Base-by-base conservation (phyloP, 345 rosid species). In the Arabidopsis suecica region DNA sequence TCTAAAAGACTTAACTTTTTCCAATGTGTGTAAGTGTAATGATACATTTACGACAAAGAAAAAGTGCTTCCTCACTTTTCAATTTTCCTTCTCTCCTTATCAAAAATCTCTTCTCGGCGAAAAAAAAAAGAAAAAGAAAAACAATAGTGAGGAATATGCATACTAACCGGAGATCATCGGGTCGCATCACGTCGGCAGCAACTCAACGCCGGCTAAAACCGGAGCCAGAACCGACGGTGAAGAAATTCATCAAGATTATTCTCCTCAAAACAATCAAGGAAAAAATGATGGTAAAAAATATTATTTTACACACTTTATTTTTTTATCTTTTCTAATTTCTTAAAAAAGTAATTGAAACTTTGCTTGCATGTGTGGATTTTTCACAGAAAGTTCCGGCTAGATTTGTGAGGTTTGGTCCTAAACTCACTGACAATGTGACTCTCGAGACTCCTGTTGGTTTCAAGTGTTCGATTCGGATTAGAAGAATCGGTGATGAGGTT, bases 371-470 rank as follows among this genome's bases (percentile, higher is more conserved):
- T 61, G 57, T 76, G 58, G 18, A 34, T 33, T 63, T 63, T 42
- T 14, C 1, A 14, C 53, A 77, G 80, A 47, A 70, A 55, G 20
- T 77, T 18, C 80, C 80, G 0, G n/a, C 25, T 0, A 47, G 53
- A 62, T 77, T 70, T 77, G 80, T 77, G 65, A 77, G 60, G 4
- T 37, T 56, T 5, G 80, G 75, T 37, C 80, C 80, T 25, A 77
- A 70, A 56, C 60, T 77, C 9, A 12, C 45, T 12, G 71, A 77
- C 37, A 71, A 4, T 13, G 72, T 77, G 28, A 70, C 61, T 2
- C 7, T 71, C 2, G 55, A 63, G 50, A 70, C 66, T 36, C 80
- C 76, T 70, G 36, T 3, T 3, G 71, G 80, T 47, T 56, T 77
- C 71, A 70, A 71, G 30, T 53, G 71, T 47, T 55, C 30, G 8